Evolutionary conservation across 2,329 filamentous ascomycete genomes (phyloP).

Genomic region (Aotearoamyces nothofagi): DNA sequence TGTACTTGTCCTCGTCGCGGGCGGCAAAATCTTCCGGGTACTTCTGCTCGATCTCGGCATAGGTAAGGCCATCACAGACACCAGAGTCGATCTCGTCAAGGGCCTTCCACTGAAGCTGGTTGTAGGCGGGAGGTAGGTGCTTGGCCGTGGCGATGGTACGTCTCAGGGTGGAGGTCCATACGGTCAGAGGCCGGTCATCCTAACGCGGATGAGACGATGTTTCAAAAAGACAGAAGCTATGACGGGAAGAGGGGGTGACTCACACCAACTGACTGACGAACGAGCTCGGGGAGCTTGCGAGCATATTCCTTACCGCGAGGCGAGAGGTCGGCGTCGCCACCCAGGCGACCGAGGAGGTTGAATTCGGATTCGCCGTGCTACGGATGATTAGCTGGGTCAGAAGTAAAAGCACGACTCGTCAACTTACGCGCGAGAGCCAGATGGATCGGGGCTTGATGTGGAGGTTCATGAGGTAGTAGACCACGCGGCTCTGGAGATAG

Average conservation of each 20-base stretch:
- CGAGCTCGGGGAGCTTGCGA: conserved; percentile 66
- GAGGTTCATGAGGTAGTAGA: conserved; percentile 97
- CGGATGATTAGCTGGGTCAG: background rate
- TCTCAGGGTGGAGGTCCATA: conserved; percentile 63
- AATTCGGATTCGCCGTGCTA: conserved; percentile 90
- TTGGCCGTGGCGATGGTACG: conserved; percentile 87
- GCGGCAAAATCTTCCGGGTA: conserved; percentile 93
- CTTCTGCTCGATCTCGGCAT: conserved; percentile 72
- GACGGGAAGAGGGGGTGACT: no score
- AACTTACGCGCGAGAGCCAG: conserved; percentile 78
- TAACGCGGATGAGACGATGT: no score
- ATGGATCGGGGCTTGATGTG: conserved; percentile 95
- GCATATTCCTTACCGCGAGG: conserved; percentile 80
- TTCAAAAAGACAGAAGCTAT: conserved; percentile 6
- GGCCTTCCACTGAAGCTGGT: conserved; percentile 97
- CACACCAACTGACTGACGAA: conserved; percentile 77
- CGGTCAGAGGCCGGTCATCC: conserved; percentile 44
- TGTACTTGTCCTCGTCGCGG: conserved; percentile 97
- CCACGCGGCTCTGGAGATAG: conserved; percentile 88
- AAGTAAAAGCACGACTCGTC: background rate
- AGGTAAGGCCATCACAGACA: conserved; percentile 86
- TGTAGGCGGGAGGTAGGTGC: conserved; percentile 66
- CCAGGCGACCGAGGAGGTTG: conserved; percentile 82
- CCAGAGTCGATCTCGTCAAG: conserved; percentile 94
- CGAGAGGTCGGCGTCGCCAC: conserved; percentile 80